Percentiles rank a stretch among this genome's conserved stretches.
Evolutionary conservation across 2,329 filamentous ascomycete genomes (phyloP).

Genomic region (Aureobasidium namibiae): DNA sequence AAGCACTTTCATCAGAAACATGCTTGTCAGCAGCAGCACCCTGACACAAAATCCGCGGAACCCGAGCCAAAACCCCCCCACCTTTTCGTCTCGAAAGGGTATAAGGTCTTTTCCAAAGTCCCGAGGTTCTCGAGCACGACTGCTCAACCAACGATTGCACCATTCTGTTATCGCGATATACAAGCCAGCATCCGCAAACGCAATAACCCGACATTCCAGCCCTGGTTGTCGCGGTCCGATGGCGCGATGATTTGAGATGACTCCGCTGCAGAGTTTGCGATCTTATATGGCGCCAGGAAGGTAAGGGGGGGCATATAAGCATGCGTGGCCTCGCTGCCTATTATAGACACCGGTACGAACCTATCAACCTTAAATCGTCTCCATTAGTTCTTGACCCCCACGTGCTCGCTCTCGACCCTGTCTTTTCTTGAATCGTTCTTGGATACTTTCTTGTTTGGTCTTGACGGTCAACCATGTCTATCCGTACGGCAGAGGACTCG

Average conservation of each 20-base stretch:
- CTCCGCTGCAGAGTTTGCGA: background rate
- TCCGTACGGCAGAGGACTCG: background rate
- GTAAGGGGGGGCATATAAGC: background rate
- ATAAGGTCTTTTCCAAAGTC: background rate
- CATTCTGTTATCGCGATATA: background rate
- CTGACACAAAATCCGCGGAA: background rate
- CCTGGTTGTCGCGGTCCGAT: background rate
- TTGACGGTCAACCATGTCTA: background rate
- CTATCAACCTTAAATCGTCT: slow-evolving; percentile 1
- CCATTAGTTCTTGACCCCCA: background rate
- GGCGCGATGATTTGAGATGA: background rate
- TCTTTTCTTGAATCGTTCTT: background rate
- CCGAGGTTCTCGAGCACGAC: slow-evolving; percentile 9
- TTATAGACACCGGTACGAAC: background rate
- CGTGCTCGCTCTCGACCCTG: background rate
- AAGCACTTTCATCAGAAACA: too few species aligned
- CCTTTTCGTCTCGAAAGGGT: background rate
- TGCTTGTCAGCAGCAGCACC: too few species aligned
- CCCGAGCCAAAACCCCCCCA: background rate
- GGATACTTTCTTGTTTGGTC: background rate
- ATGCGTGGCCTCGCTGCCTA: slow-evolving; percentile 1
- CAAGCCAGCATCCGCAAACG: background rate
- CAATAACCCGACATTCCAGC: background rate
- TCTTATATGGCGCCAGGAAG: background rate
- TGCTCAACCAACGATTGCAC: slow-evolving; percentile 8